Evolutionary conservation across 495 filamentous ascomycete species (phyloP), one percentile per base, ranked within the genome.

Genomic region (Xylaria grammica): DNA sequence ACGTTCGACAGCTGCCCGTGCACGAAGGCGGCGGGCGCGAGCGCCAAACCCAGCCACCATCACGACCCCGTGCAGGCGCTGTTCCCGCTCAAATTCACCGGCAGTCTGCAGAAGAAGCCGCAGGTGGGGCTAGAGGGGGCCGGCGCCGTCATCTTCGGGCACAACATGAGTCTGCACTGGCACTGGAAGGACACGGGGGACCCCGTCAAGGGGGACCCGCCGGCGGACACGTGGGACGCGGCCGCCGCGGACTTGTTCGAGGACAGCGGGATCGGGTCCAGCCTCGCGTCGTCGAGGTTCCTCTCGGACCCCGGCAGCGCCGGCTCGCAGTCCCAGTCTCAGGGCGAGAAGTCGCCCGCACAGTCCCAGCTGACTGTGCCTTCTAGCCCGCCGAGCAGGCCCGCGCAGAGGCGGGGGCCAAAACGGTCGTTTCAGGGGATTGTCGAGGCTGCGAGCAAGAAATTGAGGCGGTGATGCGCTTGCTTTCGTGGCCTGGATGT

Each of bases 81-180:
- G 5, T 22, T 77, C 20, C 56, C 51, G 36, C 40, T 51, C 11
- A 42, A 10, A 24, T 48, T 36, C 34, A 36, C 5, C 5, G 11
- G 34, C 5, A 36, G 40, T 19, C 58, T 64, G 2, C 48, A 61
- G 29, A 53, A 42, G 45, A 53, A 65, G n/a, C 5, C 57, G 6
- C 53, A 56, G 4, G 32, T 56, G 3, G 52, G 50, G 19, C 58
- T 66, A 1, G 4, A 61, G 30, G 13, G n/a, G 30, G 32, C 24
- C 8, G 66, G 67, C 5, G 71, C 71, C 27, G 66, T 71, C 24
- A 69, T 73, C 32, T 69, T 73, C 26, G 71, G 71, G 11, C 64
- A 71, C 51, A 67, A 65, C 24, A 58, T 45, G 48, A 62, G 44
- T 8, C 56, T 71, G 20, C 60, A 52, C 9, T 55, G 61, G 56